These are phyloP conservation scores for Hyaloperonospora brassicae DNA, from an alignment of 352 stramenopile species.

Conservation along the genomic window DNA sequence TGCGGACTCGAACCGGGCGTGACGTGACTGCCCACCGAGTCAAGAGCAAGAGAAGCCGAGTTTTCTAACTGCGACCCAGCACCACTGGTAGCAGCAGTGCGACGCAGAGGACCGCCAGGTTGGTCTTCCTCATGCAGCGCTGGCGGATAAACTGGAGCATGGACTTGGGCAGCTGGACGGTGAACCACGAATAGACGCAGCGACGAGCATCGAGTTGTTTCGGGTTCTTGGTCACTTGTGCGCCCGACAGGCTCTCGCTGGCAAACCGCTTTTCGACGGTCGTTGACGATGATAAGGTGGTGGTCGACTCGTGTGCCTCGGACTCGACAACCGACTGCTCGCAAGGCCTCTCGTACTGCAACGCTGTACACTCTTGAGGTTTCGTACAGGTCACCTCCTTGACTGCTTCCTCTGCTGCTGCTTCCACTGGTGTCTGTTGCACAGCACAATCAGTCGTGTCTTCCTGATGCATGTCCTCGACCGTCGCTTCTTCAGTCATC, in stretches of 20 bases:
- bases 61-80: constrained; percentile 29
- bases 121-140: constrained; percentile 34
- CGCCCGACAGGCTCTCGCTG: not conserved
- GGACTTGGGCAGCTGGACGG: constrained; percentile 23
- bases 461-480: not conserved
- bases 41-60: not conserved
- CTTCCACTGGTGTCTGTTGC: not conserved
- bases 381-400: not conserved
- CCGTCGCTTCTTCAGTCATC: not conserved
- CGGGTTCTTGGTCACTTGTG: constrained; percentile 1
- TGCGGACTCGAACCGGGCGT: not conserved
- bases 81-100: constrained; percentile 32
- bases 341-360: constrained; percentile 1
- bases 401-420: not conserved
- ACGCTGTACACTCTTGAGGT: not conserved
- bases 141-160: constrained; percentile 25
- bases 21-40: not conserved
- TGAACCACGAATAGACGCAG: constrained; percentile 16
- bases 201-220: constrained; percentile 9
- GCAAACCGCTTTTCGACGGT: not conserved
- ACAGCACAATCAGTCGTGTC: not conserved
- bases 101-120: constrained; percentile 30
- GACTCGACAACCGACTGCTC: constrained; percentile 9
- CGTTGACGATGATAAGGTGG: constrained; percentile 1
- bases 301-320: constrained; percentile 4